Evolutionary conservation across 2,329 filamentous ascomycete genomes (phyloP).

Genomic region (Daldinia sp.): DNA sequence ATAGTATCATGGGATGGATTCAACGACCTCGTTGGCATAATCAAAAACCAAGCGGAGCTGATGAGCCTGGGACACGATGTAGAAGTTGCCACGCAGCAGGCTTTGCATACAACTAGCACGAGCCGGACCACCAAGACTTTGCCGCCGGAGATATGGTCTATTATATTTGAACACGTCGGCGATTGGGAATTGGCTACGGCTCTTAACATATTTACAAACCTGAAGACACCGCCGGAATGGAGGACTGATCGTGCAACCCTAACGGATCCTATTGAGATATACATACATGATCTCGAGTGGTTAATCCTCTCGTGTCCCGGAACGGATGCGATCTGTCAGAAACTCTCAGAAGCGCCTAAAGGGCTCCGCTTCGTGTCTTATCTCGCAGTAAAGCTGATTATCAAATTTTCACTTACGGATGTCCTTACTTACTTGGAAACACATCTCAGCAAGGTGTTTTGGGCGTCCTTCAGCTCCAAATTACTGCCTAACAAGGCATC

Average conservation of each 20-base stretch:
- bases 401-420: constrained; percentile 87
- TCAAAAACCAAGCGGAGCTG: constrained; percentile 82
- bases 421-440: constrained; percentile 80
- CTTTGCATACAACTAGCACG: constrained; percentile 55
- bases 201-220: constrained; percentile 81
- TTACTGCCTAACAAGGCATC: constrained; percentile 90
- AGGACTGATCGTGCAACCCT: constrained; percentile 44
- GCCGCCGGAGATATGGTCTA: constrained; percentile 89
- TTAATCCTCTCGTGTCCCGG: constrained; percentile 78
- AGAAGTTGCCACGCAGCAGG: constrained; percentile 63
- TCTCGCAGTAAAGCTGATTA: constrained; percentile 86
- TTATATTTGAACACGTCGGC: constrained; percentile 83
- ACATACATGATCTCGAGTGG: constrained; percentile 86
- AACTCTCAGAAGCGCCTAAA: constrained; percentile 77
- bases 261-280: constrained; percentile 75
- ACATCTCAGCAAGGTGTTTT: constrained; percentile 78
- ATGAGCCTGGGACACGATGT: constrained; percentile 80
- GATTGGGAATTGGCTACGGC: constrained; percentile 93
- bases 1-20: constrained; percentile 73
- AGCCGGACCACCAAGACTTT: constrained; percentile 62
- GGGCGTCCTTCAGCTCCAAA: constrained; percentile 81
- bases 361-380: constrained; percentile 79
- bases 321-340: constrained; percentile 77
- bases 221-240: constrained; percentile 73
- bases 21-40: constrained; percentile 77